Conservation (phyloP, 441 rosid genomes). For the Bruguiera hainesii region DNA sequence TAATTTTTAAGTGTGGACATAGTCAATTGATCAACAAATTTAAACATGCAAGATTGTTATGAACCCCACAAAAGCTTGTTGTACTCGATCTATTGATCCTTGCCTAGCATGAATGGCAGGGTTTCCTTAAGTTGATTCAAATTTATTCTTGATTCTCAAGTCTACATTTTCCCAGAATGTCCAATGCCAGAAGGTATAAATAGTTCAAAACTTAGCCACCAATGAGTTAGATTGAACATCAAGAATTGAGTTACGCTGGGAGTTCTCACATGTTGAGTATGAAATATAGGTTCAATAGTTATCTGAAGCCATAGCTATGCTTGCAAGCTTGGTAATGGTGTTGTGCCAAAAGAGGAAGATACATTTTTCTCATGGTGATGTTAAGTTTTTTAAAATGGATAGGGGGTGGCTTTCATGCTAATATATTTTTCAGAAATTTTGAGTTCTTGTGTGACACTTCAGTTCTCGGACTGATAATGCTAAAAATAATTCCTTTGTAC, state of each 20-base stretch:
- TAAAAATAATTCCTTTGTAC: conserved; percentile 14
- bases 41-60: background rate
- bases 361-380: too few relatives aligned
- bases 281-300: background rate
- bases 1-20: too few relatives aligned
- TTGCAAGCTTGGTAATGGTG: background rate
- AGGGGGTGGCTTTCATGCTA: conserved; percentile 7
- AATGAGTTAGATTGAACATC: background rate
- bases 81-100: background rate
- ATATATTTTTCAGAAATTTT: background rate
- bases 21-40: background rate
- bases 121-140: conserved; percentile 8
- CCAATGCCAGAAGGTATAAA: background rate
- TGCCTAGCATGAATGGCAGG: conserved; percentile 1
- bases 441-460: conserved; percentile 7
- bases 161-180: background rate
- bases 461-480: conserved; percentile 19
- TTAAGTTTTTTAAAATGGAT: too few relatives aligned
- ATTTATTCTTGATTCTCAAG: background rate
- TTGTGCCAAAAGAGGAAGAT: background rate
- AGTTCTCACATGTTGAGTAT: background rate
- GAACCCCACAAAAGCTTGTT: background rate
- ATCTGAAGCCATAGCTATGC: background rate
- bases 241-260: background rate
- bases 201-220: background rate